Conservation (phyloP, 352 stramenopile species). For the Globisporangium irregulare region DNA sequence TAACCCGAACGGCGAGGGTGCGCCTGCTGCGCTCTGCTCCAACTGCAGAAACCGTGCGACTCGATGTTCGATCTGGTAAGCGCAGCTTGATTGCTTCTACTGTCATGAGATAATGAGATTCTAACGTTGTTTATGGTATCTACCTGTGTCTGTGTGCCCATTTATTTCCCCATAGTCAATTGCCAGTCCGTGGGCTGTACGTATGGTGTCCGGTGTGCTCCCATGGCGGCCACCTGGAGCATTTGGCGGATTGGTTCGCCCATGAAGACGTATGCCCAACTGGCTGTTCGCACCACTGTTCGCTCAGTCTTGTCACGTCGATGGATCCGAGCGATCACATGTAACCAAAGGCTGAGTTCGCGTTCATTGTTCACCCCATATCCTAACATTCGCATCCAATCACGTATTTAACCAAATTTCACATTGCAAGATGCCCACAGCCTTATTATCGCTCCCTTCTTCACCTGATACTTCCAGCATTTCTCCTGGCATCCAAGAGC, state of each 20-base stretch:
- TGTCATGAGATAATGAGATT: neutral
- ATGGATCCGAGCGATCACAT: slow-evolving; percentile 16
- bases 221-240: slow-evolving; percentile 85
- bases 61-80: slow-evolving; percentile 85
- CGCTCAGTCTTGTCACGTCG: slow-evolving; percentile 36
- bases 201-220: slow-evolving; percentile 92
- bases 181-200: slow-evolving; percentile 85
- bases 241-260: slow-evolving; percentile 80
- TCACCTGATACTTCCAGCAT: neutral
- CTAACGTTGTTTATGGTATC: slow-evolving; percentile 11
- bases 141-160: neutral
- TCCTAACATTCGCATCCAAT: neutral
- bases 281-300: slow-evolving; percentile 70
- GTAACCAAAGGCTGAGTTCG: neutral
- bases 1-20: slow-evolving; percentile 21
- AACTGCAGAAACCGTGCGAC: slow-evolving; percentile 75
- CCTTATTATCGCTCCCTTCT: neutral
- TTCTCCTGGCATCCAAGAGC: slow-evolving; percentile 1
- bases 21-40: slow-evolving; percentile 48
- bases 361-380: neutral
- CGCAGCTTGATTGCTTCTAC: neutral
- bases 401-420: neutral
- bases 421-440: neutral
- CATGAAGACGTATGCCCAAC: slow-evolving; percentile 68
- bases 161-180: slow-evolving; percentile 38